Evolutionary conservation across 768 basidiomycete genomes (phyloP), one percentile per base, ranked within the genome.

Genomic region (Podaxis sp.): DNA sequence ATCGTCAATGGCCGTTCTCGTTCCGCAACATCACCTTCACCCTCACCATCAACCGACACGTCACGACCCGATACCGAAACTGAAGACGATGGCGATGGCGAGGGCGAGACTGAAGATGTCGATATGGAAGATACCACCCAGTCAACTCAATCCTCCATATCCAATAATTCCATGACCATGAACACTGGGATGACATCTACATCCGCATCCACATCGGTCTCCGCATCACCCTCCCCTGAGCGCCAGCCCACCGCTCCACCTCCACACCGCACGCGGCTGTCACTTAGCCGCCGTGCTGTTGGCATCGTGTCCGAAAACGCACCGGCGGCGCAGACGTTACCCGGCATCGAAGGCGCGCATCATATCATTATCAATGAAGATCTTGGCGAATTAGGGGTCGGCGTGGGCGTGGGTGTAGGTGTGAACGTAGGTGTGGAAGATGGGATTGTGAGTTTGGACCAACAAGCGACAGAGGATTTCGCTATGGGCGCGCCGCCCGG

Each of bases 401-500:
- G 61, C 0, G 67, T 66, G 46, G 62, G 64, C 25, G 74, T 70
- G 1, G 74, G 70, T 41, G 73, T 69, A 2, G 72, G 67, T 0
- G 84, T 79, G 0, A 77, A 75, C 4, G 84, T 82, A 8, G 82
- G 84, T 0, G 88, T 90, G 13, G 89, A 90, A 59, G 89, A 89
- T 63, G 91, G 88, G 1, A 86, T 93, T 43, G 90, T 91, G 6
- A 84, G 84, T 2, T 74, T 93, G 46, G 90, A 91, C 43, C 60
- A 61, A 17, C 60, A 61, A 43, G 82, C 85, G n/a, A 93, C 93
- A 64, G 93, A 94, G 67, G 91, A 91, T 72, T 91, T 94, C 66
- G 90, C 89, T 4, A 91, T 93, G 88, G 93, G 93, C 52, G 93
- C 93, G 0, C 93, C 93, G 1, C 93, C 93, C 8, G 92, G 92